A percentile compares a stretch with the other conserved stretches of the same genome.
phyloP scores from a whole-genome alignment of 163 green algal species.

The Scenedesmus sp. region DNA sequence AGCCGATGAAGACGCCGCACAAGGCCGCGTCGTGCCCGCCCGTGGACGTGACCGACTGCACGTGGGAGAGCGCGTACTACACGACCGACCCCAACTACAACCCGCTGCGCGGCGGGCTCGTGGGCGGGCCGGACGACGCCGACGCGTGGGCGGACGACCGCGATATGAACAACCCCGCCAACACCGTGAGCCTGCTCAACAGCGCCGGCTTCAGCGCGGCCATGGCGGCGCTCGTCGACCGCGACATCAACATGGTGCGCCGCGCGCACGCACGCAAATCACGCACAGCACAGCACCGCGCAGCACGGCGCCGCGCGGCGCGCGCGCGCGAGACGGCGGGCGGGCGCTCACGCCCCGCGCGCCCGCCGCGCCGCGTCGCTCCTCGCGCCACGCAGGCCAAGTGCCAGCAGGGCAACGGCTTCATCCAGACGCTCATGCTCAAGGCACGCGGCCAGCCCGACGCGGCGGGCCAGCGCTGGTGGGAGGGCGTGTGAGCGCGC shows the following conservation, averaged over 20 bases:
- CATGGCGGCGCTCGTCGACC: conserved; percentile 41
- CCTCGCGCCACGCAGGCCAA: too few relatives aligned
- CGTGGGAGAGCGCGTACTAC: conserved; percentile 52
- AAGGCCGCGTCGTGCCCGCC: conserved; percentile 48
- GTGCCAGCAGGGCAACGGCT: conserved; percentile 52
- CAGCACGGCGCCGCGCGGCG: too few relatives aligned
- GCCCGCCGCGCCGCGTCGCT: too few relatives aligned
- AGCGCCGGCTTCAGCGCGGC: conserved; percentile 43
- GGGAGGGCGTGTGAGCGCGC: conserved; percentile 42
- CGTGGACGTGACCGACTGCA: conserved; percentile 47
- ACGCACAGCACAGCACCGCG: too few relatives aligned
- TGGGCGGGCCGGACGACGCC: conserved; percentile 46
- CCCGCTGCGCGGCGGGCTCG: conserved; percentile 42
- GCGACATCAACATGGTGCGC: conserved; percentile 54
- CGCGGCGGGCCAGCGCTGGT: conserved; percentile 47
- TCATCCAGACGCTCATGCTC: conserved; percentile 50
- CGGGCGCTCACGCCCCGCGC: too few relatives aligned
- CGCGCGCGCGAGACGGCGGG: too few relatives aligned
- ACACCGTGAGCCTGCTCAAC: conserved; percentile 45
- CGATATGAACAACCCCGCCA: conserved; percentile 53
- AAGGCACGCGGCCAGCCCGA: conserved; percentile 49
- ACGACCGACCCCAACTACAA: conserved; percentile 53
- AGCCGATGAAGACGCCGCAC: conserved; percentile 50
- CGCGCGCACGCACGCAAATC: too few relatives aligned
- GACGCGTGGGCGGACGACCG: conserved; percentile 45